Evolutionary conservation across 164 flowering plant genomes (phyloP), one percentile per base, ranked within the genome.

Genomic region (Kingdonia uniflora): DNA sequence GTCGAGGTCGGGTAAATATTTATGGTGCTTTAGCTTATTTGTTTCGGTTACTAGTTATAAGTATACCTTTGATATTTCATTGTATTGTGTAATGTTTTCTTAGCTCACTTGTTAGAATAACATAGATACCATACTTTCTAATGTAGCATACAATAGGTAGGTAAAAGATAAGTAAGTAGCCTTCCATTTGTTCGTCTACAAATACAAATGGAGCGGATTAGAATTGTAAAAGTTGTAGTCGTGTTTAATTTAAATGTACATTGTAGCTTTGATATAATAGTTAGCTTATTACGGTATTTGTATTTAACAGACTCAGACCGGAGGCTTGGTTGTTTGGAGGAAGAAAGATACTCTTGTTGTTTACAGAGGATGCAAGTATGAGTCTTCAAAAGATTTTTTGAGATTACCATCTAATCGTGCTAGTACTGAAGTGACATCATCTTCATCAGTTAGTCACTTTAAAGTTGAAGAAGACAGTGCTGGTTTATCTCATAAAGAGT

Each of bases 301-400:
- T 54, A 35, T 52, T 48, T 24, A 54, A 47, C 82, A 91, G 98
- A 55, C 72, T 15, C 85, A 87, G 80, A 87, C 95, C 14, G 84
- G 88, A 59, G 98, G 98, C 37, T 62, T 84, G 65, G 96, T 91
- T 71, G 80, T 91, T 14, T 87, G 87, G 87, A 73, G 71, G 17
- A 80, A 64, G 68, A 84, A 87, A 68, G 82, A 84, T 51, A 49
- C 57, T 48, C 84, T 74, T 57, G 90, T 82, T 64, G 69, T 84
- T 24, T 91, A 87, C 54, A 79, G 95, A 78, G 96, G 96, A 42
- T 54, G 59, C 49, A 54, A 64, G 37, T 67, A 76, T 65, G 65
- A 42, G 14, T 11, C 61, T 65, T 42, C 55, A 16, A 65, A 62
- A 40, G 6, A 33, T 56, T 52, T 41, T 54, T 15, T 23, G 19